Base-by-base conservation (phyloP, 305 asterid species). In the Fraxinus greggii region DNA sequence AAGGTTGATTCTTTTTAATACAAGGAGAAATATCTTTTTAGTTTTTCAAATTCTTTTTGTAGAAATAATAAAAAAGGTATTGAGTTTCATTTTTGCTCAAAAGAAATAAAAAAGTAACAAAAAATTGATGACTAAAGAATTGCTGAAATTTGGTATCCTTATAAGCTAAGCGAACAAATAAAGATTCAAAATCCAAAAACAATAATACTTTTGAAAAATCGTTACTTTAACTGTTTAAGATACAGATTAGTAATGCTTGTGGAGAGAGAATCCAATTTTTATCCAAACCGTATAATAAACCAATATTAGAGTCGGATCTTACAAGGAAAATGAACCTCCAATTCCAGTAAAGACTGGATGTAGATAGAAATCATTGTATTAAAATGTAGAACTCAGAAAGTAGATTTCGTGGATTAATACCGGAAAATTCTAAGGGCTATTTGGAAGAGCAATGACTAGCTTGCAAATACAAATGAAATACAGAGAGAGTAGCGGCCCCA, bases 381-480 rank as follows among this genome's bases (percentile, higher is more conserved):
- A 5, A 70, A 56, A 56, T 56, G 12, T n/a, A 63, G 33, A 24
- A 63, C 2, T 26, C 72, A 1, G 32, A 63, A 24, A 63, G 72
- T 56, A 21, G 67, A 56, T 19, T 56, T 21, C 12, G 28, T 56
- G 29, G 13, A 56, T 56, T 21, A 7, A 3, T 7, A 56, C 67
- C 28, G 13, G 67, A 56, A 56, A 19, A 56, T 7, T 56, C 67
- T 56, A 56, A 56, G 28, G 13, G 13, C 28, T 19, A 33, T 35
- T 15, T 8, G 45, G 56, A 63, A 12, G 72, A 29, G 78, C 81
- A 84, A 21, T 61, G 32, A 40, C 70, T 54, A 33, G 26, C 76
- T 54, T 24, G 26, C 24, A 45, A 35, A 40, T 70, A 67, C 59
- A 21, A 78, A 75, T 32, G 72, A 69, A 80, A 80, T 36, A 7